Evolutionary conservation across 768 basidiomycete genomes (phyloP), one percentile per base, ranked within the genome.

Genomic region (Tylopilus balloui): DNA sequence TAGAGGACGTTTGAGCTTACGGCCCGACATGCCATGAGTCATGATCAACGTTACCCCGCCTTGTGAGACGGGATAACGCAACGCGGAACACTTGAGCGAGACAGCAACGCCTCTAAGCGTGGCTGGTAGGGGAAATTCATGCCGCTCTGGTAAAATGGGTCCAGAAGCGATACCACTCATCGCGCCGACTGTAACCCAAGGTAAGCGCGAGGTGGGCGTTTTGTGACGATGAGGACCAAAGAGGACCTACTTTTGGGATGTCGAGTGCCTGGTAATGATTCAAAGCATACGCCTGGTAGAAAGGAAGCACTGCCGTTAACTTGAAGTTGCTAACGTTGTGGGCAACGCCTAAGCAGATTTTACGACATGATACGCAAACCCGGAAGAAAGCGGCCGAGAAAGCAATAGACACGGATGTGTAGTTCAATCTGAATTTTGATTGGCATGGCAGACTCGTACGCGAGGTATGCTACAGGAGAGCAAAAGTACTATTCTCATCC

Each of bases 11-110:
- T 12, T 21, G 27, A 20, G 48, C 65, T 55, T 21, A 67, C 65
- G 59, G 23, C 65, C 54, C 2, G 66, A 47, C 19, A 67, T 6
- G 1, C 65, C 65, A 37, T 67, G 65, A 1, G 60, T 59, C 41
- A 67, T 32, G 17, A 67, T 41, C 9, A 67, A 44, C 12, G 67
- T 67, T n/a, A 54, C 9, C 3, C 65, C 65, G 8, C 34, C 4
- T 20, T 42, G 42, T 1, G 62, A 64, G 24, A 68, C 45, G 14
- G 64, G 54, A 34, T 66, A 66, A 15, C 60, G 54, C 45, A 61
- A 20, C 3, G 65, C 65, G 12, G 56, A 20, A 27, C 66, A 66
- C 39, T 47, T 39, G 36, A 66, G 47, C 3, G 52, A 48, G 13
- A 39, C 48, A 10, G 45, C 31, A 27, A 37, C 36, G 1, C 53